Conservation (phyloP, 2,329 filamentous ascomycete genomes). For the Exophiala calicioides region DNA sequence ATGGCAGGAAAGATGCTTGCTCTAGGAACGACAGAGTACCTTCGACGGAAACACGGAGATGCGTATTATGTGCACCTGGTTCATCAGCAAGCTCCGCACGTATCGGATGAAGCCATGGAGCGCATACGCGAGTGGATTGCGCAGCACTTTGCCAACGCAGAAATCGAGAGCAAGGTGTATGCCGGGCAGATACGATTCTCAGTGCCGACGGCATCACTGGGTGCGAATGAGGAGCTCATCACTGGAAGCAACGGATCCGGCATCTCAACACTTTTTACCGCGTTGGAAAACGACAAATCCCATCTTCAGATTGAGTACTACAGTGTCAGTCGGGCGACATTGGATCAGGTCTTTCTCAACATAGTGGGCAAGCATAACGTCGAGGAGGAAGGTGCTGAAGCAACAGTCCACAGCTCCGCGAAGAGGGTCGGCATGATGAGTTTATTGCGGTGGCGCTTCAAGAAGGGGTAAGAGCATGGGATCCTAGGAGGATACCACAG, state of each 20-base stretch:
- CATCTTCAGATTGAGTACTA: conserved; percentile 78
- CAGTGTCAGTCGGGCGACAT: conserved; percentile 79
- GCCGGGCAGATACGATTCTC: conserved; percentile 88
- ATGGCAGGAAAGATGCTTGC: conserved; percentile 84
- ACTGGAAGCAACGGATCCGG: conserved; percentile 14
- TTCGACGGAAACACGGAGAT: conserved; percentile 75
- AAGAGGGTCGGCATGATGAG: too few relatives aligned
- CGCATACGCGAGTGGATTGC: conserved; percentile 67
- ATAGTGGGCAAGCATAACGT: conserved; percentile 82
- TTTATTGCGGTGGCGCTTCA: too few relatives aligned
- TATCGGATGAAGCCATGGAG: conserved; percentile 67
- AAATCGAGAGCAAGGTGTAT: conserved; percentile 71
- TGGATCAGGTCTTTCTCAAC: conserved; percentile 86
- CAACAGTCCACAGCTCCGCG: background rate
- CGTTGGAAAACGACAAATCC: conserved; percentile 71
- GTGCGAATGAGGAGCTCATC: conserved; percentile 8
- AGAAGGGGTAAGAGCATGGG: too few relatives aligned
- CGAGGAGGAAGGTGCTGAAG: conserved; percentile 61
- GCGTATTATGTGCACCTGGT: conserved; percentile 81
- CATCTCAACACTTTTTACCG: conserved; percentile 68
- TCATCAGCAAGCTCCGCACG: conserved; percentile 71
- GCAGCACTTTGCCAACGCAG: conserved; percentile 62
- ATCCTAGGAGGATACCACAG: too few relatives aligned
- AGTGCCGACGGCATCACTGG: conserved; percentile 52
- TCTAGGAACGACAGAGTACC: conserved; percentile 70